Evolutionary conservation across 495 filamentous ascomycete species (phyloP).

Genomic region (Penicillium macrosclerotiorum): DNA sequence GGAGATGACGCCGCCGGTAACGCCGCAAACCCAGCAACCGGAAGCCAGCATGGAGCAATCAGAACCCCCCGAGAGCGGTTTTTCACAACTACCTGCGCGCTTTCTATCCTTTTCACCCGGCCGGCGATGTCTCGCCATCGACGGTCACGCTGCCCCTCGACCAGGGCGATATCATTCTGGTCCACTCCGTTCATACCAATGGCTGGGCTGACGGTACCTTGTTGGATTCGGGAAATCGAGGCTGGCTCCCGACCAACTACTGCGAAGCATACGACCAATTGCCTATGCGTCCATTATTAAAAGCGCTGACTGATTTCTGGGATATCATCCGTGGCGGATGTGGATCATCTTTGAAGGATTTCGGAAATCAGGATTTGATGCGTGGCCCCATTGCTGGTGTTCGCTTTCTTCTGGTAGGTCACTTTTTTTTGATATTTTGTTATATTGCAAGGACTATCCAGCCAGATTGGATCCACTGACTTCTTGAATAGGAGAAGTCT

Average conservation of each 20-base stretch:
- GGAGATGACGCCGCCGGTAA: conserved; percentile 72
- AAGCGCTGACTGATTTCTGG: conserved; percentile 88
- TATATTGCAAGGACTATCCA: not conserved
- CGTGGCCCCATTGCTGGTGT: conserved; percentile 92
- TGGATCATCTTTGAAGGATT: conserved; percentile 64
- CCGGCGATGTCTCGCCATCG: conserved; percentile 63
- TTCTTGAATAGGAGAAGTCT: conserved; percentile 66
- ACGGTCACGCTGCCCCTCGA: conserved; percentile 87
- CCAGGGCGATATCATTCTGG: conserved; percentile 85
- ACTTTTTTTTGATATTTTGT: too few species aligned
- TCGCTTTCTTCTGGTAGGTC: conserved; percentile 78
- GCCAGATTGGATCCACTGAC: conserved; percentile 1
- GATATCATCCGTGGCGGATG: conserved; percentile 76
- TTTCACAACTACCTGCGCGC: conserved; percentile 96
- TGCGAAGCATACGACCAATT: conserved; percentile 91
- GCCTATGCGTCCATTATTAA: conserved; percentile 79
- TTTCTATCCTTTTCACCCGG: conserved; percentile 91
- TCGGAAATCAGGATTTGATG: conserved; percentile 86
- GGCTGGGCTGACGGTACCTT: conserved; percentile 99
- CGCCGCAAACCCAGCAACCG: conserved; percentile 60
- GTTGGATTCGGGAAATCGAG: conserved; percentile 79
- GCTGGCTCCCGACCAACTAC: conserved; percentile 98
- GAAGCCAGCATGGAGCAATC: conserved; percentile 45
- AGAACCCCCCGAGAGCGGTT: conserved; percentile 53
- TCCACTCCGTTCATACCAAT: conserved; percentile 97